Base-by-base conservation (phyloP, 2,329 filamentous ascomycete genomes). In the Monilinia fructicola region DNA sequence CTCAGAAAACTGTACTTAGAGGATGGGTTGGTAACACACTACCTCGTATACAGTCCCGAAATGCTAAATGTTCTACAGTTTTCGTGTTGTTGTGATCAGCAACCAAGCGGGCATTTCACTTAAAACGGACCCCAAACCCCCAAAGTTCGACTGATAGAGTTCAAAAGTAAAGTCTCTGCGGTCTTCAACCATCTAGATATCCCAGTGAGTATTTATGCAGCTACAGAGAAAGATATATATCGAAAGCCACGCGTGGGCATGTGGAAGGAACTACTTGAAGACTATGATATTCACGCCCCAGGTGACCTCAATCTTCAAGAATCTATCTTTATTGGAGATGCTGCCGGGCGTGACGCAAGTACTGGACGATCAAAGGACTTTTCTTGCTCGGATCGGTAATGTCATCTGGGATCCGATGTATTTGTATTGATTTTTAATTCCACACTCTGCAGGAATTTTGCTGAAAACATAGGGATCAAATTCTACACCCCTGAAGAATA, bases 401-500 rank as follows among this genome's bases (percentile, higher is more conserved):
- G n/a, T 48, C 21, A 55, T 60, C 31, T 14, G 16, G 16, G 46
- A 56, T 26, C 31, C 23, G 64, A 44, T 50, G 21, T 35, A 35
- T 5, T 44, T 65, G 23, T 26, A 23, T 28, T 35, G 59, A 46
- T 56, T 53, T 59, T 64, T 73, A 35, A 74, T 42, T 42, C 9
- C 12, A 16, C 59, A 58, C 35, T 44, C 58, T 48, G 65, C 69
- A 87, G 92, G 67, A 91, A 97, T 74, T 90, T 98, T 73, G 94
- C 95, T 3, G 83, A 88, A 69, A 98, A 99, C 74, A 79, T 93
- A 16, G 91, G 91, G 4, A 86, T 99, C 71, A 76, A 80, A 16
- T 99, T 94, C 77, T 81, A 87, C 67, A 97, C 94, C 0, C 95
- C 95, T 0, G 95, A 99, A 75, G 93, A 97, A 77, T 97, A 89